phyloP scores from a whole-genome alignment of 495 filamentous ascomycete genomes.

The Aspergillus haitiensis region DNA sequence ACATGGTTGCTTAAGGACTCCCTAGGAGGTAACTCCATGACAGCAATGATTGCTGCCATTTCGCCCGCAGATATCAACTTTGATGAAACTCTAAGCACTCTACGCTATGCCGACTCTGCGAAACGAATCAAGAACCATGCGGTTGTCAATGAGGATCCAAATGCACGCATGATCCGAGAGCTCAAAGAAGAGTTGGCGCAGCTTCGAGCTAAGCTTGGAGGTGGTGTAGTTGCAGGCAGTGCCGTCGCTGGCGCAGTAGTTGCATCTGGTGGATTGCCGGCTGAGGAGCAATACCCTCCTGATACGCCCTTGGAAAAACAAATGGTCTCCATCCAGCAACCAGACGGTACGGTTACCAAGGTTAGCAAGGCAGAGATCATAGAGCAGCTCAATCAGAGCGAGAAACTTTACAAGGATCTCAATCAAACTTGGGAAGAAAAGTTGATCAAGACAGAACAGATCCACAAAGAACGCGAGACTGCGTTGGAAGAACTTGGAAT shows the following conservation, averaged over 20 bases:
- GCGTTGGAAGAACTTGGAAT: constrained; percentile 96
- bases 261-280: constrained; percentile 42
- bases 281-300: constrained; percentile 82
- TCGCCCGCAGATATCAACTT: constrained; percentile 99
- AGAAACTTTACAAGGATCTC: constrained; percentile 93
- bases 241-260: constrained; percentile 26
- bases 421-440: constrained; percentile 99
- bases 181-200: constrained; percentile 92
- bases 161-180: constrained; percentile 97
- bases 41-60: constrained; percentile 98
- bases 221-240: constrained; percentile 48
- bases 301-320: constrained; percentile 93
- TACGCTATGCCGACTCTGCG: constrained; percentile 95
- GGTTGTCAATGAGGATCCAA: constrained; percentile 98
- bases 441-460: constrained; percentile 87
- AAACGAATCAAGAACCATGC: constrained; percentile 99
- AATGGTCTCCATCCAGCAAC: constrained; percentile 87
- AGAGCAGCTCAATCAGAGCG: constrained; percentile 90
- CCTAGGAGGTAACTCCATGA: constrained; percentile 97
- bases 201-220: constrained; percentile 82
- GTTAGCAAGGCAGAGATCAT: constrained; percentile 98
- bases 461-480: constrained; percentile 95
- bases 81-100: constrained; percentile 92
- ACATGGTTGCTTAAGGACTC: constrained; percentile 99
- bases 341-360: constrained; percentile 86